Percentiles rank a stretch among this genome's conserved stretches.
Evolutionary conservation across 352 stramenopile species (phyloP).

Genomic region (Pythium brachiatum): DNA sequence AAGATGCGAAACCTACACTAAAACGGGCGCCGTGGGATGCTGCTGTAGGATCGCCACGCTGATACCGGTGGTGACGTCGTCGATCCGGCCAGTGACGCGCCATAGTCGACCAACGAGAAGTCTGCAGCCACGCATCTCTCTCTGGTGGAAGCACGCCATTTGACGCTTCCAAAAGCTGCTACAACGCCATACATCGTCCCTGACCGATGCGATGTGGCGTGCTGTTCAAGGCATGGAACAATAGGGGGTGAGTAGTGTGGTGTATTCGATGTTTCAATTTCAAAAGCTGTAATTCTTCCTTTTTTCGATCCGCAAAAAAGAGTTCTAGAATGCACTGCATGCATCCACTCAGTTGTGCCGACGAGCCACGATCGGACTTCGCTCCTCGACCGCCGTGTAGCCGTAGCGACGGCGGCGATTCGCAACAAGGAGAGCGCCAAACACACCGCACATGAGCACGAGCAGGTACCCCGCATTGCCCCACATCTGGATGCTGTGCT

Average conservation of each 20-base stretch:
- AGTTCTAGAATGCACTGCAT: not conserved
- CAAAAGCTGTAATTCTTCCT: not conserved
- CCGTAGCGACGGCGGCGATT: constrained; percentile 13
- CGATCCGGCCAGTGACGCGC: constrained; percentile 16
- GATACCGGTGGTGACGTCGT: not conserved
- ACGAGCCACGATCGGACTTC: not conserved
- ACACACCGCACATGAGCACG: constrained; percentile 15
- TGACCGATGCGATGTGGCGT: not conserved
- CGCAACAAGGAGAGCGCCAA: constrained; percentile 8
- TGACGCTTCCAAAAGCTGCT: not conserved
- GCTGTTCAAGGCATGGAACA: no score
- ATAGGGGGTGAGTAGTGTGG: not conserved
- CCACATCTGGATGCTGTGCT: constrained; percentile 4
- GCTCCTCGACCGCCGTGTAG: constrained; percentile 1
- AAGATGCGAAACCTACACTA: not conserved
- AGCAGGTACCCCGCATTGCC: constrained; percentile 12
- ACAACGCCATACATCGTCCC: not conserved
- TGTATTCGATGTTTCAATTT: not conserved
- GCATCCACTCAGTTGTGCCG: not conserved
- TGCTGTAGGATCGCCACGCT: not conserved
- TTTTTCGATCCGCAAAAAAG: not conserved
- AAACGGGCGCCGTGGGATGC: not conserved
- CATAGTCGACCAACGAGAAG: constrained; percentile 16
- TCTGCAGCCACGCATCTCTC: not conserved
- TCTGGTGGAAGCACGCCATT: not conserved